Percentiles rank a stretch among this genome's conserved stretches.
Conservation (phyloP, 1,284 basidiomycete genomes). For the Mycena citricolor region DNA sequence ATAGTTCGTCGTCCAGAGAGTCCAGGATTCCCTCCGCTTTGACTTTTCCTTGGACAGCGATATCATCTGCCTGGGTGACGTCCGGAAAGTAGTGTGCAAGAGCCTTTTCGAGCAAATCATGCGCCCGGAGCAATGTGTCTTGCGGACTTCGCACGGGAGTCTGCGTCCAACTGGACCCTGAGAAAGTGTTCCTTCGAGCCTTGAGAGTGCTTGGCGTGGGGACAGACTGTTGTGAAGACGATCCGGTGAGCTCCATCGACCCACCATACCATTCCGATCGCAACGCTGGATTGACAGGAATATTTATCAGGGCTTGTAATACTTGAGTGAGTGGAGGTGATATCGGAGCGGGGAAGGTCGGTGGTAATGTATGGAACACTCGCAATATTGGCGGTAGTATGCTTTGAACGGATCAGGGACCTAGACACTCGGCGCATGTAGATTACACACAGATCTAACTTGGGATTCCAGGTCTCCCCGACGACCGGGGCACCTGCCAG, state of each 20-base stretch:
- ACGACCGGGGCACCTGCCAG: conserved; percentile 37
- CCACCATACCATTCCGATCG: conserved; percentile 47
- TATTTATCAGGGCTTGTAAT: conserved; percentile 69
- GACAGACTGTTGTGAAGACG: conserved; percentile 5
- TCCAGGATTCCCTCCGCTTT: conserved; percentile 39
- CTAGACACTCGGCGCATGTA: conserved; percentile 1
- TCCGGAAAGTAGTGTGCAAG: conserved; percentile 67
- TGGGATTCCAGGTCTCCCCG: conserved; percentile 65
- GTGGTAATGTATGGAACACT: conserved; percentile 58
- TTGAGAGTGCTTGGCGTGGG: too few relatives aligned
- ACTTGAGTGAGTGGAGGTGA: conserved; percentile 67
- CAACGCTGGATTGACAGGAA: conserved; percentile 59
- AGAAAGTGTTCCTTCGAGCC: too few relatives aligned
- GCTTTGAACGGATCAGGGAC: conserved; percentile 31
- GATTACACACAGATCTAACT: conserved; percentile 57
- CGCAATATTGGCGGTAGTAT: conserved; percentile 58
- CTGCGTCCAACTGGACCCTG: conserved; percentile 22
- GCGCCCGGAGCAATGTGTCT: conserved; percentile 60
- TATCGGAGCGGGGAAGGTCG: conserved; percentile 58
- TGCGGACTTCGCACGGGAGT: conserved; percentile 7
- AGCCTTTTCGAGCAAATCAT: conserved; percentile 61
- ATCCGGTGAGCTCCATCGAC: conserved; percentile 26
- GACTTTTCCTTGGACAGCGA: conserved; percentile 51
- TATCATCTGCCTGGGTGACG: conserved; percentile 58
- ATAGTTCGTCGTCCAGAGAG: conserved; percentile 71